Base-by-base conservation (phyloP, 164 flowering plant species). In the Platanus orientalis region DNA sequence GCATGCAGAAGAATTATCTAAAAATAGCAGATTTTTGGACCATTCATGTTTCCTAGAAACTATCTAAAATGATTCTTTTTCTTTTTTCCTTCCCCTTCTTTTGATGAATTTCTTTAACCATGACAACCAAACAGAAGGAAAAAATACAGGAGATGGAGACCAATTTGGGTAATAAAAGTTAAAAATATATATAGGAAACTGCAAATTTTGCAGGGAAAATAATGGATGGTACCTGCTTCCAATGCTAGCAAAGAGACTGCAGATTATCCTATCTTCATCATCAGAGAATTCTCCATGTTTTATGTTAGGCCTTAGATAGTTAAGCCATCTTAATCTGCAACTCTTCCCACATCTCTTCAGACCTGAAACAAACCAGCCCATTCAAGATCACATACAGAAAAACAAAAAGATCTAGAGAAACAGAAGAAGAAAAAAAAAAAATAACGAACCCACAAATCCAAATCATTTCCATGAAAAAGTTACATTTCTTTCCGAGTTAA, bases 251-350 rank as follows among this genome's bases (percentile, higher is more conserved):
- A 72, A 88, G 55, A 88, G 81, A 61, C 69, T 81, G 82, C 87
- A 88, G 26, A 88, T 88, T 0, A 85, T 70, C 63, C 82, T 80
- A 55, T 88, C 90, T 73, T 88, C 95, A 17, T 81, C 86, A 58
- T 82, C 89, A 58, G 95, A 74, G 69, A 88, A 88, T 57, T 85
- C 90, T 10, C 95, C 95, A 80, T 88, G 95, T 48, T 84, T 88
- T 14, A 88, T 80, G 70, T 88, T 85, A 9, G 95, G 95, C 74
- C 94, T 77, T 2, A 88, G 76, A 73, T 87, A 87, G 72, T 87
- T 87, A 6, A 87, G 87, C 92, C 92, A 87, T 68, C 92, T 83
- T 66, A 87, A 66, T 72, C 92, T 84, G 78, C 92, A 87, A 67
- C 93, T 87, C 74, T 87, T 87, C 29, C 93, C 93, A 72, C 93